Evolutionary conservation across 768 basidiomycete genomes (phyloP).

Genomic region (Suillus fuscotomentosus): DNA sequence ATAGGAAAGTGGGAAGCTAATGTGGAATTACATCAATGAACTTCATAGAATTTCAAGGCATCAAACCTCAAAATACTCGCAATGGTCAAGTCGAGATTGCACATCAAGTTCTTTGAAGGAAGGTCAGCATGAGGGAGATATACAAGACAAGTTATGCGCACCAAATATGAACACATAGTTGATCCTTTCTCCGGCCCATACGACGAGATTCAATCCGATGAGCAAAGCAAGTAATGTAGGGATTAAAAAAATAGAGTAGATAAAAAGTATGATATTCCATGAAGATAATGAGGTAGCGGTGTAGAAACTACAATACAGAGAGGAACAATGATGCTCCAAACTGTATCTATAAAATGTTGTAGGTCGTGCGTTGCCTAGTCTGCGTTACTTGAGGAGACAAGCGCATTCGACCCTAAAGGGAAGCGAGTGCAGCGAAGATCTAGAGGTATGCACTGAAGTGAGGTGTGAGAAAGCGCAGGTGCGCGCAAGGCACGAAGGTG

Average conservation of each 20-base stretch:
- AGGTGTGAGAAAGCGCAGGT: too few relatives aligned
- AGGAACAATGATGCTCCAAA: too few relatives aligned
- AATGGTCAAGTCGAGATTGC: constrained; percentile 70
- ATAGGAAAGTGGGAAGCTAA: constrained; percentile 80
- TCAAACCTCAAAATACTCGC: constrained; percentile 69
- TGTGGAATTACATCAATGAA: constrained; percentile 4
- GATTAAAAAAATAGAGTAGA: constrained; percentile 74
- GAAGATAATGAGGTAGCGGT: constrained; percentile 54
- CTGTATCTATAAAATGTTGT: too few relatives aligned
- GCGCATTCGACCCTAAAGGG: too few relatives aligned
- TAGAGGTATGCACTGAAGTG: too few relatives aligned
- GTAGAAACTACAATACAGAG: too few relatives aligned
- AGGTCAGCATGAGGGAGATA: background rate
- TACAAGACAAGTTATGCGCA: constrained; percentile 26
- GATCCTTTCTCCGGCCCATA: constrained; percentile 74
- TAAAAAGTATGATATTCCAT: constrained; percentile 72
- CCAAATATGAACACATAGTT: constrained; percentile 95
- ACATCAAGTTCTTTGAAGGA: constrained; percentile 60
- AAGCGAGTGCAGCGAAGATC: too few relatives aligned
- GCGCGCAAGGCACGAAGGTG: too few relatives aligned
- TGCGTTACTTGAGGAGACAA: too few relatives aligned
- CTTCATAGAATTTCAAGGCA: constrained; percentile 7
- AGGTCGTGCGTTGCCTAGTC: too few relatives aligned
- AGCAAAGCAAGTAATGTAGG: constrained; percentile 75
- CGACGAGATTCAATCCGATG: constrained; percentile 79